Evolutionary conservation across 495 filamentous ascomycete species (phyloP).

Genomic region (Xylaria grammica): DNA sequence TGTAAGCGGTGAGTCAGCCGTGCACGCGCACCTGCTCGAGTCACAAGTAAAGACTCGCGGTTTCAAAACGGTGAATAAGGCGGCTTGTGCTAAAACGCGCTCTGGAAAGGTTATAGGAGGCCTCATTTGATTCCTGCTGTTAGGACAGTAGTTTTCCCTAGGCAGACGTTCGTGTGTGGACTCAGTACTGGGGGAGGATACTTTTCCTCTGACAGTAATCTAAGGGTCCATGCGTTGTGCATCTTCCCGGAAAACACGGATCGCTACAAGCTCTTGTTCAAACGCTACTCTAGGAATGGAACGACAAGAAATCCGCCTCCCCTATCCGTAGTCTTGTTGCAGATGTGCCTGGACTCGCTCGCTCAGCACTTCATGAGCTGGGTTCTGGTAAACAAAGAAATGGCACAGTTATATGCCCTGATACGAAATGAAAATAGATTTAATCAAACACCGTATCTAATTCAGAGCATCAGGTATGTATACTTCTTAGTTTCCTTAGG

Average conservation of each 20-base stretch:
- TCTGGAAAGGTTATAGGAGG: neutral
- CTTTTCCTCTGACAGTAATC: neutral
- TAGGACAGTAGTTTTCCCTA: neutral
- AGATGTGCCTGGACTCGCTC: too few species aligned
- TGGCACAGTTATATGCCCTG: too few species aligned
- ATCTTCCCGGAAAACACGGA: neutral
- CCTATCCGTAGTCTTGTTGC: too few species aligned
- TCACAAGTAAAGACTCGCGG: neutral
- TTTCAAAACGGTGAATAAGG: neutral
- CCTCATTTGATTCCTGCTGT: constrained; percentile 1
- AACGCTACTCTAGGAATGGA: neutral
- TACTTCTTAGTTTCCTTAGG: neutral
- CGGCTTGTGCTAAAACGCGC: neutral
- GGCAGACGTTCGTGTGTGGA: neutral
- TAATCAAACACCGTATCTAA: too few species aligned
- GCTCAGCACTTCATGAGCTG: too few species aligned
- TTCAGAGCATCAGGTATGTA: neutral
- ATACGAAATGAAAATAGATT: too few species aligned
- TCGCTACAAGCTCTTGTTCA: neutral
- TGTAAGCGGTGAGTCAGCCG: neutral
- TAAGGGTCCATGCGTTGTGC: too few species aligned
- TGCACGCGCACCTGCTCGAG: neutral
- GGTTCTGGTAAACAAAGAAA: too few species aligned
- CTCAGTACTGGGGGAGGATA: too few species aligned
- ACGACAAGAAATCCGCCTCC: neutral